Base-by-base conservation (phyloP, 2,329 filamentous ascomycete species). In the Rhynchosporium agropyri region DNA sequence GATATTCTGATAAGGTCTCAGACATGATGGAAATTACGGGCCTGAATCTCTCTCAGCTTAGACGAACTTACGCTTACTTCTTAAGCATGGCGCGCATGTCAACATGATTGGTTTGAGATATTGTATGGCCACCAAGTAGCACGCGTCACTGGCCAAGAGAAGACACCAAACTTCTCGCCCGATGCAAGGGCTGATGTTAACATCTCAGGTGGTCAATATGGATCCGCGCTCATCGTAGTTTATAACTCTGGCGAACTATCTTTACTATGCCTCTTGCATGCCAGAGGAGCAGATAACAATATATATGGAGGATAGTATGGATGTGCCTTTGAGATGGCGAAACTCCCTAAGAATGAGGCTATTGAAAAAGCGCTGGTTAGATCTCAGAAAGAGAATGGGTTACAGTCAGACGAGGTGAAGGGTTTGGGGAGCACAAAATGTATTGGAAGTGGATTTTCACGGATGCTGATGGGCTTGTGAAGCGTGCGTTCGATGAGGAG, bases 21-120 rank as follows among this genome's bases (percentile, higher is more conserved):
- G 55, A 58, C 5, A 58, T 58, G 55, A 58, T 58, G 55, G 55
- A 58, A 43, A 49, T 49, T 43, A 49, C 49, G 55, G 55, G 55
- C 15, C 15, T 58, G 5, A 29, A 58, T 38, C 29, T 58, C 1
- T 58, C 40, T 15, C 55, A 58, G 31, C 55, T 58, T 12, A 45
- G 55, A 48, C 42, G 55, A 3, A 15, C 49, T 3, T 61, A 4
- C 50, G 50, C 8, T 29, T 55, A 7, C 50, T 61, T 8, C 5
- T 61, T 0, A 38, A 55, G 12, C 15, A 45, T 4, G 59, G 49
- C 26, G 59, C 59, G 6, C 20, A 20, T 20, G 20, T 20, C 20
- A 20, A 20, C 20, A 20, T 20, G 20, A 20, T 20, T 20, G 20
- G 1, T 20, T 20, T 20, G 20, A 20, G 20, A 20, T 20, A 20